Evolutionary conservation across 441 rosid genomes (phyloP), one percentile per base, ranked within the genome.

Genomic region (Gossypium trilobum): DNA sequence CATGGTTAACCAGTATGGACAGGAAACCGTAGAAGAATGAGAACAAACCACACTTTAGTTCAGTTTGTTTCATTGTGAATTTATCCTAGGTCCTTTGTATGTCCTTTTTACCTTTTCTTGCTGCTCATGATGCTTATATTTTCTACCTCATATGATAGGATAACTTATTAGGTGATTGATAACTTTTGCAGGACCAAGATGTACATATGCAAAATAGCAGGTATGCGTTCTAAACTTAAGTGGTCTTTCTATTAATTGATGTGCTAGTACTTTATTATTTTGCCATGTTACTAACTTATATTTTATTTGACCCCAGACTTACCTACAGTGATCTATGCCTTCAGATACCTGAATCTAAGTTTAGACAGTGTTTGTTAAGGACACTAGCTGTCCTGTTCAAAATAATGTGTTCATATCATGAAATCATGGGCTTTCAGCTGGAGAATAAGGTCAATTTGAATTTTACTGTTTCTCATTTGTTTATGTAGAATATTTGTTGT

Each of bases 251-350:
- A 29, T 70, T 58, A 44, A 46, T 54, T 22, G 59, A 25, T 25
- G n/a, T 72, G 19, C 63, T 42, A 33, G 60, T 14, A 62, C 72
- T 54, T 77, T 10, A 64, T 55, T 20, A 36, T 44, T 62, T 78
- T 68, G 73, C 73, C 36, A 59, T 74, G 71, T 75, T 77, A 39
- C 81, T 87, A 54, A 83, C 77, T 17, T 73, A 5, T 70, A 68
- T 78, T 66, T 61, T n/a, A 36, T 80, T 76, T 70, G 54, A 56
- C 85, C 84, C 68, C 97, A 95, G 99, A 81, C 92, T 91, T 81
- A 95, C 99, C 66, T 92, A 90, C 90, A 91, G 99, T 81, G 99
- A 95, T 84, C 87, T 95, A 74, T 91, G 99, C 85, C 87, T 83
- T 81, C 93, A 82, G 83, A 91, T 91, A 78, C 97, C 98, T 61